phyloP scores from a whole-genome alignment of 495 filamentous ascomycete genomes.

The Tuber indicum region DNA sequence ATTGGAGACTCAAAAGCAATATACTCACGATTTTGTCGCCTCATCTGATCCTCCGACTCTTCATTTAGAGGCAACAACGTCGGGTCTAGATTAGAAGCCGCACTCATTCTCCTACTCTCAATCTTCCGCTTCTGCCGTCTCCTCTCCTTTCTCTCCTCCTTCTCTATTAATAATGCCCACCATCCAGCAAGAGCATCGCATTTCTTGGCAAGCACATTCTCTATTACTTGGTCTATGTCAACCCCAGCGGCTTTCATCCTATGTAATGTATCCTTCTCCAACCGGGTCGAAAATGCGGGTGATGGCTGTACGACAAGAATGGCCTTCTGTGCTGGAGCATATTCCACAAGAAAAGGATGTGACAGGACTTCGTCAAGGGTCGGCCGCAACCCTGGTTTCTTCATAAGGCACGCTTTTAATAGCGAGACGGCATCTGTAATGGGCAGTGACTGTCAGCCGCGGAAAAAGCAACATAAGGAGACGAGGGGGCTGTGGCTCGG shows the following conservation, averaged over 20 bases:
- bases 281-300: constrained; percentile 73
- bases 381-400: constrained; percentile 78
- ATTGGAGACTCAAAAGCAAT: constrained; percentile 26
- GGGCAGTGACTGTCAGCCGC: constrained; percentile 11
- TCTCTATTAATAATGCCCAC: constrained; percentile 94
- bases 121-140: constrained; percentile 77
- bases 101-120: constrained; percentile 49
- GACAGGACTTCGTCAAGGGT: constrained; percentile 78
- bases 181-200: constrained; percentile 89
- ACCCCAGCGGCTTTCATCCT: constrained; percentile 94
- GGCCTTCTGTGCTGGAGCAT: constrained; percentile 80
- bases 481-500: neutral
- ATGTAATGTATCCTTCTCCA: constrained; percentile 87
- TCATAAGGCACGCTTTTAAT: constrained; percentile 71
- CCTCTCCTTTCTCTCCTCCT: constrained; percentile 83
- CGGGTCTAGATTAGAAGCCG: constrained; percentile 41
- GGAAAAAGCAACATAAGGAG: constrained; percentile 1
- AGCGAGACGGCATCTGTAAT: constrained; percentile 63
- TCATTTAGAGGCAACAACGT: constrained; percentile 38
- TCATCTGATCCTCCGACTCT: constrained; percentile 37
- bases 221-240: constrained; percentile 88
- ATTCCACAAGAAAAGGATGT: constrained; percentile 81
- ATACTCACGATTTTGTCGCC: constrained; percentile 38
- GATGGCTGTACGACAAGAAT: constrained; percentile 81
- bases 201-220: constrained; percentile 80